Evolutionary conservation across 345 rosid species (phyloP).

Genomic region (Cardamine occulta): DNA sequence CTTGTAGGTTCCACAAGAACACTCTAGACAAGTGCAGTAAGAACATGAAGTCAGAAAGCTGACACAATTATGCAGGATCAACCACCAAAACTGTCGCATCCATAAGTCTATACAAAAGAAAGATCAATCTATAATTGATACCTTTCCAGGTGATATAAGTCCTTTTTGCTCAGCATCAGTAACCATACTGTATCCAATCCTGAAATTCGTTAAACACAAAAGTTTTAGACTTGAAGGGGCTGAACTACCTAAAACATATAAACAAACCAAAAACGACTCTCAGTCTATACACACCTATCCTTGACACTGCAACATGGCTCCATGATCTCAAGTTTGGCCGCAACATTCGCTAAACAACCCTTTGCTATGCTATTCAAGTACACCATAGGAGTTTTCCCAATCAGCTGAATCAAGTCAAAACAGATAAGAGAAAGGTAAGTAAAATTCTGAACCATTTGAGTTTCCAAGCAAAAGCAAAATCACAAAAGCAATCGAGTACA

Average conservation of each 20-base stretch:
- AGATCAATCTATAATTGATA: constrained; percentile 33
- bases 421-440: constrained; percentile 12
- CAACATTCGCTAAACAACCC: constrained; percentile 75
- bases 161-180: constrained; percentile 87
- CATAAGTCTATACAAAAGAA: background rate
- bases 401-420: constrained; percentile 55
- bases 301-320: constrained; percentile 93
- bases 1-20: constrained; percentile 87
- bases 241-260: constrained; percentile 9
- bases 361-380: constrained; percentile 85
- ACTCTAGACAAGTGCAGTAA: constrained; percentile 49
- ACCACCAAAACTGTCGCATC: background rate
- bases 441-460: constrained; percentile 19
- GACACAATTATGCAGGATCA: background rate
- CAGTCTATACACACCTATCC: constrained; percentile 59
- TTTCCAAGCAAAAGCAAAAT: background rate
- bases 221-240: background rate
- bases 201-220: constrained; percentile 43
- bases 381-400: constrained; percentile 96
- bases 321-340: constrained; percentile 94
- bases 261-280: constrained; percentile 4
- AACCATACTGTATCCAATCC: constrained; percentile 92
- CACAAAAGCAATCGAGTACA: background rate
- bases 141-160: constrained; percentile 83
- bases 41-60: constrained; percentile 17